Evolutionary conservation across 2,329 filamentous ascomycete genomes (phyloP), one percentile per base, ranked within the genome.

Genomic region (Neofusicoccum sp.): DNA sequence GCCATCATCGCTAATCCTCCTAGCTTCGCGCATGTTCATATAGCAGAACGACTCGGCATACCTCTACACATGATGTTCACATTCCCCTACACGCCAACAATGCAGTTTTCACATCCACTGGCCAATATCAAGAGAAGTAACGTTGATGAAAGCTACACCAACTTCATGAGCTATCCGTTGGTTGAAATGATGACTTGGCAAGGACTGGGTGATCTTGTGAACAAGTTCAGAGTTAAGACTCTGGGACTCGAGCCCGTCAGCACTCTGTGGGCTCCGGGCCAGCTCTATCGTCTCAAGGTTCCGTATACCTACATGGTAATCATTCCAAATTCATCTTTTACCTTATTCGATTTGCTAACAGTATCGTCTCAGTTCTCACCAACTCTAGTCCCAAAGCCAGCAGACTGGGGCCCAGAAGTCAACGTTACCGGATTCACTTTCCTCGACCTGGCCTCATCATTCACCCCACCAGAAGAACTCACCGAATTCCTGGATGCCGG

Each of bases 21-120:
- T 0, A 90, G 87, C 68, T 91, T 91, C 71, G 89, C 88, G 0
- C 89, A 91, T 65, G 81, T 91, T 3, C 89, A 92, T 67, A 84
- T 89, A 63, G 89, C 89, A 1, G 88, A 92, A 74, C 89, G 89
- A 70, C 72, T 91, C 63, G 88, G 88, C 0, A 85, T 91, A 26
- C 89, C 89, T 0, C 70, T 91, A 14, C 89, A 92, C 67, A 85
- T 96, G 75, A 96, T 96, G 89, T 96, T 96, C 76, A 96, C 92
- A 62, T 89, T 93, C 61, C 90, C 90, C 0, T 93, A 90, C 68
- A 89, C 86, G 0, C 89, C 89, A 0, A 93, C 90, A 0, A 82
- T 86, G 60, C 82, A 85, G 0, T 93, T 93, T 65, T 89, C 89
- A 0, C 90, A 93, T 70, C 90, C 90, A 0, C 72, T 93, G 53